A percentile compares a stretch with the other conserved stretches of the same genome.
Evolutionary conservation across 179 eudicot species (phyloP).

Genomic region (Actinidia polygama): DNA sequence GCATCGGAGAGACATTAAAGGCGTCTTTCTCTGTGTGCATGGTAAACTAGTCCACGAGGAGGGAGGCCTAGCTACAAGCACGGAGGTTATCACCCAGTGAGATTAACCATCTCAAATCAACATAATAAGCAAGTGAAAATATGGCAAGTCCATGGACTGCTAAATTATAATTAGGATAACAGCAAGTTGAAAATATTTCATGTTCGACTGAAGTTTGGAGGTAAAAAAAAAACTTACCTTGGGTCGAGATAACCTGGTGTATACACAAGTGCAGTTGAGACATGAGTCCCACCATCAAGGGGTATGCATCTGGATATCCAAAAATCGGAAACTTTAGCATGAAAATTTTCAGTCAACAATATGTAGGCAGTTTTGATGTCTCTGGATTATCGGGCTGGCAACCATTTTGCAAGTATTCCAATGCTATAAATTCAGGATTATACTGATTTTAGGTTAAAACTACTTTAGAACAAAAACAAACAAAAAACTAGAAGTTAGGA

Average conservation of each 20-base stretch:
- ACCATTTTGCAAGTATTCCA: conserved; percentile 65
- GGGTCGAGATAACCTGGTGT: conserved; percentile 62
- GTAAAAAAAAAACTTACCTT: conserved; percentile 35
- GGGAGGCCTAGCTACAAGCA: too few relatives aligned
- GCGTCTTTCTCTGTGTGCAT: too few relatives aligned
- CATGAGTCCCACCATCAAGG: conserved; percentile 26
- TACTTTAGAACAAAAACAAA: not conserved
- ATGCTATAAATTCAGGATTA: conserved; percentile 30
- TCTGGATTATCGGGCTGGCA: conserved; percentile 71
- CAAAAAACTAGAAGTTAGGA: not conserved
- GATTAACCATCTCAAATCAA: too few relatives aligned
- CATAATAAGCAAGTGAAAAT: too few relatives aligned
- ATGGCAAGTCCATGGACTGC: too few relatives aligned
- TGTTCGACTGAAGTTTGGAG: too few relatives aligned
- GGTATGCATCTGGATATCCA: conserved; percentile 56
- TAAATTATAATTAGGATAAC: too few relatives aligned
- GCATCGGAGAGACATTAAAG: too few relatives aligned
- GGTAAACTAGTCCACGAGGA: too few relatives aligned
- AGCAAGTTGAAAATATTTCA: too few relatives aligned
- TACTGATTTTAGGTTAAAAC: not conserved
- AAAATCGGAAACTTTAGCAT: conserved; percentile 67
- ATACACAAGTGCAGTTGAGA: conserved; percentile 48
- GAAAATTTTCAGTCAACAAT: conserved; percentile 39
- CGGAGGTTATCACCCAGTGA: too few relatives aligned
- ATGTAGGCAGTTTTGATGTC: conserved; percentile 67